A percentile compares a stretch with the other conserved stretches of the same genome.
Evolutionary conservation across 1,284 basidiomycete genomes (phyloP).

Genomic region (Schizophyllum commune): DNA sequence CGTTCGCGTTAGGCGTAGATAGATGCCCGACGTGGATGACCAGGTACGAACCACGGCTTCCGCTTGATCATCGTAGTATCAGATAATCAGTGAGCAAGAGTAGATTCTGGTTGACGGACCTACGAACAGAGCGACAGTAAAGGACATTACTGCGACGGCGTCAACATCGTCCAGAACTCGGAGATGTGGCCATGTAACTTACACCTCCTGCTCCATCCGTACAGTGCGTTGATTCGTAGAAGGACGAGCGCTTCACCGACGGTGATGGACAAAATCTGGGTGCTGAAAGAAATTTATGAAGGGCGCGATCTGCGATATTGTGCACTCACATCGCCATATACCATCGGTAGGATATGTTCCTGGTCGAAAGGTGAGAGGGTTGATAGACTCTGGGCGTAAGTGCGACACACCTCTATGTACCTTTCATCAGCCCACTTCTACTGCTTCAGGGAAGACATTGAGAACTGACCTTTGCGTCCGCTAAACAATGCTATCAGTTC

Average conservation of each 20-base stretch:
- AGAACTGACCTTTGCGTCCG: neutral
- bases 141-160: neutral
- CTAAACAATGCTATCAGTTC: neutral
- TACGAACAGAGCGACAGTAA: neutral
- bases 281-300: neutral
- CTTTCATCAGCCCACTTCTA: neutral
- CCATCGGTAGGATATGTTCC: neutral
- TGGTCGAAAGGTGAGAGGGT: neutral
- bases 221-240: neutral
- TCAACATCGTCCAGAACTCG: neutral
- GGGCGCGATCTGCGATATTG: neutral
- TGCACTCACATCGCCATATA: neutral
- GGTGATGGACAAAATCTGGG: neutral
- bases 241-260: neutral
- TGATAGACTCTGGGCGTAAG: neutral
- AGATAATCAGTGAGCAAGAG: neutral
- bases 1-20: too few species aligned
- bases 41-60: neutral
- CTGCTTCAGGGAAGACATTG: neutral
- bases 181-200: neutral
- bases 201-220: neutral
- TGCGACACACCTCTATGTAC: neutral
- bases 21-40: too few species aligned
- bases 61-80: neutral
- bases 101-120: neutral